Conservation (phyloP, 1,284 basidiomycete species). For the Cutaneotrichosporon spelunceum region DNA sequence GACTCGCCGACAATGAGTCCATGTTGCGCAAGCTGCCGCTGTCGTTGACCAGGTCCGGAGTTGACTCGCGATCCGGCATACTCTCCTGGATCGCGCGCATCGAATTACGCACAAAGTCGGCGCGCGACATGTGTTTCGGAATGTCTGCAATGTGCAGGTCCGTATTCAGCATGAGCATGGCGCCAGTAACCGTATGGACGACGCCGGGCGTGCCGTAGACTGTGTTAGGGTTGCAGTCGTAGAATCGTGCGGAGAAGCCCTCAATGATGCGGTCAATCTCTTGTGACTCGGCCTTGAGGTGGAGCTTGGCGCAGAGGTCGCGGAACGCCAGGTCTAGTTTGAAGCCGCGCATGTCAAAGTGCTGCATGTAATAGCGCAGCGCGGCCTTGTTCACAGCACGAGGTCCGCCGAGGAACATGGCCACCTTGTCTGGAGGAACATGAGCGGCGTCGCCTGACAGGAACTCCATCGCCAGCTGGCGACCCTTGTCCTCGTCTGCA, state of each 20-base stretch:
- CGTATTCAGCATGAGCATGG: constrained; percentile 90
- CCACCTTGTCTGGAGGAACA: constrained; percentile 82
- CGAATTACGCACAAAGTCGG: constrained; percentile 89
- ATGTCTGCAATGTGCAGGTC: constrained; percentile 95
- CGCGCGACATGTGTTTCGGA: constrained; percentile 82
- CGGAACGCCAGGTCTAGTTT: constrained; percentile 87
- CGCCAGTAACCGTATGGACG: constrained; percentile 89
- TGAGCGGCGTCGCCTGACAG: constrained; percentile 85
- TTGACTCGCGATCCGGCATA: constrained; percentile 52
- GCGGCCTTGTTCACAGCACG: constrained; percentile 70
- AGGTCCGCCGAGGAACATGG: constrained; percentile 90
- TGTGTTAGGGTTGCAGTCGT: constrained; percentile 78
- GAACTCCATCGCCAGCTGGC: constrained; percentile 70
- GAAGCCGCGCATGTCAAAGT: constrained; percentile 80
- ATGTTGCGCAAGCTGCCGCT: constrained; percentile 53
- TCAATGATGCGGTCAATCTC: constrained; percentile 95
- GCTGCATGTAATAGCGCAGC: constrained; percentile 75
- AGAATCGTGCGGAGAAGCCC: constrained; percentile 83
- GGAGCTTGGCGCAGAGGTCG: constrained; percentile 83
- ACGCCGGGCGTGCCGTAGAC: constrained; percentile 83
- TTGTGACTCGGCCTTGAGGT: constrained; percentile 92
- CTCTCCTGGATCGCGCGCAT: constrained; percentile 67
- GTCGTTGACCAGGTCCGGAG: constrained; percentile 68
- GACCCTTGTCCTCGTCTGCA: constrained; percentile 61
- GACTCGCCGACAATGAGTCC: constrained; percentile 26